phyloP scores from a whole-genome alignment of 768 basidiomycete species.

The Leccinum uliginosum region DNA sequence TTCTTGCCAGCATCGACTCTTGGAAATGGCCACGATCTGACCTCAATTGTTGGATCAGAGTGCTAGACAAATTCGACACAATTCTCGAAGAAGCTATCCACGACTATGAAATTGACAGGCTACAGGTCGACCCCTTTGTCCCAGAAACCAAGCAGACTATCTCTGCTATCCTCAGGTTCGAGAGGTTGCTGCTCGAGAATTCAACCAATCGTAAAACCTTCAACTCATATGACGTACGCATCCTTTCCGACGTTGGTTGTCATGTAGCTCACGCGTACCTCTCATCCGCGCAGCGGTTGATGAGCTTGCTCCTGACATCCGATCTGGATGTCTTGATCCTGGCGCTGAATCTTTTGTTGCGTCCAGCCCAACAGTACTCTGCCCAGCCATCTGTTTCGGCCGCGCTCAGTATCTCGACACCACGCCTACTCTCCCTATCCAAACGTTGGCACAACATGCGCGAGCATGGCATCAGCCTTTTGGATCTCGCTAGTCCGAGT shows the following conservation, averaged over 20 bases:
- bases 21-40: conserved; percentile 98
- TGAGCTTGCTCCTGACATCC: conserved; percentile 79
- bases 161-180: conserved; percentile 81
- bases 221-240: conserved; percentile 90
- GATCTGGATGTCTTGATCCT: conserved; percentile 87
- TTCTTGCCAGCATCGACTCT: conserved; percentile 62
- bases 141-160: conserved; percentile 69
- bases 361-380: conserved; percentile 94
- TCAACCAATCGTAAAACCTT: conserved; percentile 97
- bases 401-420: conserved; percentile 75
- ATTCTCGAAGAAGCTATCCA: conserved; percentile 79
- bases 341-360: conserved; percentile 79
- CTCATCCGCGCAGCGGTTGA: conserved; percentile 62
- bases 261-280: conserved; percentile 5
- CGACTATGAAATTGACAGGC: conserved; percentile 81
- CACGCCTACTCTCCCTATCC: conserved; percentile 76
- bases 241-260: neutral
- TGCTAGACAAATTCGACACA: conserved; percentile 92
- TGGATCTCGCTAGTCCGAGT: conserved; percentile 63
- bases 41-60: conserved; percentile 93
- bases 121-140: conserved; percentile 78
- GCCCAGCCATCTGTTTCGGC: conserved; percentile 80
- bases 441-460: conserved; percentile 81
- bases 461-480: conserved; percentile 73
- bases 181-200: conserved; percentile 89